Evolutionary conservation across 2,329 filamentous ascomycete species (phyloP), one percentile per base, ranked within the genome.

Genomic region (Colletotrichum australisinense): DNA sequence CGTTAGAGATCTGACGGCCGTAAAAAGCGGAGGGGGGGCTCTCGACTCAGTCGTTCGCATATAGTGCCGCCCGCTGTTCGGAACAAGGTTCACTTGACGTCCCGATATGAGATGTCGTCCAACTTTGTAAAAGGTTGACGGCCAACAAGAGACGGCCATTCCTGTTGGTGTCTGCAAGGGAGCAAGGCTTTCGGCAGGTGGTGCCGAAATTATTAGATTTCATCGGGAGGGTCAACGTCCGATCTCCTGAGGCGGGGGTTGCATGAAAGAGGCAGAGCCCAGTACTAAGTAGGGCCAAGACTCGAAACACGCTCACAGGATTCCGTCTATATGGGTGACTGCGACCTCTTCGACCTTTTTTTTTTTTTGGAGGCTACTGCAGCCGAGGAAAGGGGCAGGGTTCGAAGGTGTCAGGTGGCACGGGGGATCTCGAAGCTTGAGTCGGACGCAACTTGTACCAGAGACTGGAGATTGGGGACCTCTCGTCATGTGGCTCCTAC

Each of bases 251-350:
- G 57, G 35, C 57, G 35, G 35, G 35, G 67, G 46, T 49, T 66
- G 71, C 60, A 64, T 73, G 46, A 69, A 65, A 7, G 28, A 38
- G 56, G 28, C 71, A 69, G 53, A 69, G 42, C 53, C 16, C 38
- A 42, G 0, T 5, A 35, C 32, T 35, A 2, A 19, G 42, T 49
- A 49, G 42, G 19, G n/a, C 19, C 55, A 64, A 60, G 35, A 60
- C 66, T 55, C 67, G 67, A 73, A 73, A 73, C 71, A 32, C 55
- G 67, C 67, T 71, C 71, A 65, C 24, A 55, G 62, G 26, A 64
- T 52, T 49, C 35, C 46, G 9, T 24, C 22, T 14, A 12, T 19
- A 4, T 49, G 59, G 52, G 49, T 35, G 62, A 32, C 14, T 49
- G 46, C n/a, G 28, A 55, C 62, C 22, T n/a, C 8, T 35, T 24